Conservation (phyloP, 2,329 filamentous ascomycete genomes). For the Fusarium compactum region DNA sequence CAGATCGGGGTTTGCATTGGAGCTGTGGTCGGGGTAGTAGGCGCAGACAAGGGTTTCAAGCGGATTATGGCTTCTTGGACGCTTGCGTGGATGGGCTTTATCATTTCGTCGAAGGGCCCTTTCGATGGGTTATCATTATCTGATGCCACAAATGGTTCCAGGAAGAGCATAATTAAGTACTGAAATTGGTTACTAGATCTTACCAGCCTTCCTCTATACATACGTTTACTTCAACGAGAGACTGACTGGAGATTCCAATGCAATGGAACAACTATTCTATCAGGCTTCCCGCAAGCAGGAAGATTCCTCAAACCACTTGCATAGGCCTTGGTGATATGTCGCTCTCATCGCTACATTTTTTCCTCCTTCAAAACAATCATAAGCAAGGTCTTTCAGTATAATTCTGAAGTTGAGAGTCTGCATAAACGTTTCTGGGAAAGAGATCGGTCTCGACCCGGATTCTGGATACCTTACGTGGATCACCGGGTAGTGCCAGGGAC, state of each 20-base stretch:
- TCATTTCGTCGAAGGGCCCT: not conserved
- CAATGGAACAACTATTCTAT: not conserved
- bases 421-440: not conserved
- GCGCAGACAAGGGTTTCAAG: not conserved
- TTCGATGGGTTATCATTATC: not conserved
- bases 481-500: not conserved
- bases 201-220: not conserved
- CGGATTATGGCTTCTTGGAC: not conserved
- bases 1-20: too few relatives aligned
- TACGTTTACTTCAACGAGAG: too few relatives aligned
- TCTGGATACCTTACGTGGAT: not conserved
- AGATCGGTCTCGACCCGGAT: not conserved
- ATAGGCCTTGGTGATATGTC: not conserved
- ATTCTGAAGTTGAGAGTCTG: not conserved
- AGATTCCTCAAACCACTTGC: too few relatives aligned
- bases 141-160: accelerated
- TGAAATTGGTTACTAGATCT: not conserved
- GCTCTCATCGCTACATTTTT: accelerated
- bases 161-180: not conserved
- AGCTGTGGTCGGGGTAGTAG: not conserved
- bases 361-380: not conserved
- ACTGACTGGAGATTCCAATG: not conserved
- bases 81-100: not conserved
- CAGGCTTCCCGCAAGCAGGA: not conserved
- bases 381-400: not conserved